Evolutionary conservation across 345 rosid genomes (phyloP), one percentile per base, ranked within the genome.

Genomic region (Linum tenue): DNA sequence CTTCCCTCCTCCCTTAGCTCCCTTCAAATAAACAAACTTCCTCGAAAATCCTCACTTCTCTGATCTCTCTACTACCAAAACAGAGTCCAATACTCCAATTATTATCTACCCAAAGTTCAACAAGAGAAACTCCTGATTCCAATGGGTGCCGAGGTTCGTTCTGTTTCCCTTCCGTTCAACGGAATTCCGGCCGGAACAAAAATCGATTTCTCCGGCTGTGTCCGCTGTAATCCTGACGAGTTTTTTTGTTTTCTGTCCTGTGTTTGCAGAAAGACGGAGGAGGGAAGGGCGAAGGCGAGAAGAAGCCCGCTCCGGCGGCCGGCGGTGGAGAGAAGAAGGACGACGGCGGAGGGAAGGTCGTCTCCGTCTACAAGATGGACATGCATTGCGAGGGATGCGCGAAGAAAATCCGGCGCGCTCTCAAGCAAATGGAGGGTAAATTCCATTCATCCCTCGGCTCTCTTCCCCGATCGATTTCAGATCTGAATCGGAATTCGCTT

Each of bases 361-460:
- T 80, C 59, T 80, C 81, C 72, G 87, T 90, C 31, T 69, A 83
- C 82, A 90, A 85, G 79, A 68, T 75, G 66, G 89, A 88, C 62
- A 74, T 94, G 82, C 97, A 88, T 82, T 94, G 99, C 44, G 92
- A 90, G 63, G 97, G 95, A 17, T 94, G 99, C 56, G 96, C 95
- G 35, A 88, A 85, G 84, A 75, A 75, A 63, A 40, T 75, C 38
- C 67, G 42, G 55, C 70, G 64, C 57, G 71, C 64, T 3, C 71
- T 75, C 4, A 75, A 59, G 4, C 69, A 37, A 43, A 62, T 75
- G 39, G 78, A 70, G 16, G 78, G 78, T 75, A 42, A 55, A 56
- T 14, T 12, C 5, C 22, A 38, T 3, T 5, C 43, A 2, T 7
- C 6, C 3, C 14, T 48, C 10, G 10, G 6, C 1, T 43, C 9